A percentile compares a stretch with the other conserved stretches of the same genome.
phyloP scores from a whole-genome alignment of 1,284 basidiomycete species.

The Ustilago xerochloae region DNA sequence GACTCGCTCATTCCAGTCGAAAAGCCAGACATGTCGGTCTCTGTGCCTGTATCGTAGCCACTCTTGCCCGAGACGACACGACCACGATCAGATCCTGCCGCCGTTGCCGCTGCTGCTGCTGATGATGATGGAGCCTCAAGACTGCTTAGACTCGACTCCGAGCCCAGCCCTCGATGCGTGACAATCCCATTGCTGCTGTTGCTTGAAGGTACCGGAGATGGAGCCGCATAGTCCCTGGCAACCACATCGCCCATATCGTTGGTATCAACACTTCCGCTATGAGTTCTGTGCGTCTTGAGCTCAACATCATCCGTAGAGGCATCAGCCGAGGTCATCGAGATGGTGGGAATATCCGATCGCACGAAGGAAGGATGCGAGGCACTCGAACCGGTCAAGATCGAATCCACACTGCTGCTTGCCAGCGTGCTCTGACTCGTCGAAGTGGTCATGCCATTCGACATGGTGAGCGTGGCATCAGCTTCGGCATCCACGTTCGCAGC shows the following conservation, averaged over 20 bases:
- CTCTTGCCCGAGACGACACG: constrained; percentile 12
- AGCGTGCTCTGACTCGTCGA: constrained; percentile 29
- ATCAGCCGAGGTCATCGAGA: constrained; percentile 41
- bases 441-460: constrained; percentile 4
- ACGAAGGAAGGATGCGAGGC: constrained; percentile 25
- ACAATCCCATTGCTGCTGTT: constrained; percentile 10
- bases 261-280: neutral
- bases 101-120: no score
- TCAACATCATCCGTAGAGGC: constrained; percentile 9
- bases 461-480: constrained; percentile 18
- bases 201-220: neutral
- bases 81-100: neutral
- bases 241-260: constrained; percentile 4
- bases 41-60: constrained; percentile 48
- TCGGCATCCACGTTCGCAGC: neutral
- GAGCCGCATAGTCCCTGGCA: constrained; percentile 23
- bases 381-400: constrained; percentile 30
- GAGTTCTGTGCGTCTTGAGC: constrained; percentile 5
- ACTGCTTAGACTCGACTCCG: constrained; percentile 41
- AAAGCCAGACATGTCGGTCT: constrained; percentile 47
- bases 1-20: constrained; percentile 42
- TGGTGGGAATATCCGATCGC: constrained; percentile 39
- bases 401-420: constrained; percentile 36
- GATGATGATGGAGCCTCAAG: constrained; percentile 19
- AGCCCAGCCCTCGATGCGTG: constrained; percentile 19